Conservation (phyloP, 805 yeast species). For the Teunomyces panamensis region DNA sequence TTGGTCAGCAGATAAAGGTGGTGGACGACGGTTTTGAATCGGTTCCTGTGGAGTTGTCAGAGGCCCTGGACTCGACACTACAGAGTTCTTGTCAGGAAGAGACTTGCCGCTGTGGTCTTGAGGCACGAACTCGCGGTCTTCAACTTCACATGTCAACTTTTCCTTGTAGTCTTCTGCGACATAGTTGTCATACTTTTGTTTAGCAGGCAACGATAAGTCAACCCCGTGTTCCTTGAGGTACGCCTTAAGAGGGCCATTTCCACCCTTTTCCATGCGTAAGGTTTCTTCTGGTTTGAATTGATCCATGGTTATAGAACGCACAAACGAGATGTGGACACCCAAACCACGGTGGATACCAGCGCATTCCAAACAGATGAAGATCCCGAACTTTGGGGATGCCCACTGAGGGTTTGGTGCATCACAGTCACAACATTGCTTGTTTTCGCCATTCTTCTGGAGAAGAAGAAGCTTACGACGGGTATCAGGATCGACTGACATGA, state of each 20-base stretch:
- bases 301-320: conserved; percentile 96
- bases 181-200: conserved; percentile 77
- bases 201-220: conserved; percentile 60
- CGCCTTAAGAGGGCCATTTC: conserved; percentile 70
- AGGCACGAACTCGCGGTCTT: conserved; percentile 67
- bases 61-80: conserved; percentile 8
- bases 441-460: conserved; percentile 77
- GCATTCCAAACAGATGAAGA: conserved; percentile 95
- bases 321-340: conserved; percentile 96
- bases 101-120: conserved; percentile 54
- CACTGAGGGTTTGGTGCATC: conserved; percentile 96
- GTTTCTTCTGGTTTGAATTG: conserved; percentile 94
- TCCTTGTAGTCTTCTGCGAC: conserved; percentile 95
- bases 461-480: conserved; percentile 73
- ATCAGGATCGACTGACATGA: conserved; percentile 87
- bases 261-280: conserved; percentile 89
- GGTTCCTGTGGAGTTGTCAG: conserved; percentile 19
- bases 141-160: conserved; percentile 68
- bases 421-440: conserved; percentile 92
- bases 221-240: conserved; percentile 75
- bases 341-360: conserved; percentile 95
- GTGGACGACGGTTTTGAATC: conserved; percentile 42
- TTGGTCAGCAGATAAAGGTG: conserved; percentile 19
- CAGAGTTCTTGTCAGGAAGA: conserved; percentile 27
- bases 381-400: conserved; percentile 98